Evolutionary conservation across 371 early-diverging fungal species (phyloP).

Genomic region (Parasitella parasitica): DNA sequence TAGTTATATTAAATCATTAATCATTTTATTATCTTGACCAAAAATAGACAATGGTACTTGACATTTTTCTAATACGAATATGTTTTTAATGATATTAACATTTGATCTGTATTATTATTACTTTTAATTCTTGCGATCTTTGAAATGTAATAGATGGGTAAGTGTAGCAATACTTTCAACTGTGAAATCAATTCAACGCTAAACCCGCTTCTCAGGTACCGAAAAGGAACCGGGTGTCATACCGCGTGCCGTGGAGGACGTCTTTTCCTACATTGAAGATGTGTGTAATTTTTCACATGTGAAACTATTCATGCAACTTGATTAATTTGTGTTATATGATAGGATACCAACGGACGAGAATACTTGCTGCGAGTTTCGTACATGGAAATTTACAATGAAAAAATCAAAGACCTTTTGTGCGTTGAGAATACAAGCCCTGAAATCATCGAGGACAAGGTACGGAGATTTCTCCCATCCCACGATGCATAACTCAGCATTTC

Average conservation of each 20-base stretch:
- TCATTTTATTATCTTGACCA: neutral
- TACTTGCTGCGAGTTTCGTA: conserved; percentile 88
- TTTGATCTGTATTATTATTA: neutral
- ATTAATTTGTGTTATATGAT: neutral
- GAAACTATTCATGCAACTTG: neutral
- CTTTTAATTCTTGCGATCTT: neutral
- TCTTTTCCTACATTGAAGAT: conserved; percentile 45
- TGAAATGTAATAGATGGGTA: conserved; percentile 25
- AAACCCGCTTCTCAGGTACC: conserved; percentile 32
- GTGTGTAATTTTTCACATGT: conserved; percentile 14
- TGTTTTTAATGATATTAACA: neutral
- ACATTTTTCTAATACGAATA: neutral
- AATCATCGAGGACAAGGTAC: conserved; percentile 73
- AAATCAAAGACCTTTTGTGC: conserved; percentile 77
- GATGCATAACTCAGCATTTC: neutral
- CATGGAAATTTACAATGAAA: conserved; percentile 97
- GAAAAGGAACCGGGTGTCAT: conserved; percentile 52
- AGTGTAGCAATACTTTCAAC: no score
- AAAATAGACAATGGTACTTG: conserved; percentile 31
- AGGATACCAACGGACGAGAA: conserved; percentile 55
- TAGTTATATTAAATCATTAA: neutral
- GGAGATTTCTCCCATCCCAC: neutral
- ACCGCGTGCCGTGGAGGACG: conserved; percentile 42
- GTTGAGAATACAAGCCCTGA: conserved; percentile 69
- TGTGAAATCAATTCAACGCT: no score